These are phyloP conservation scores for Aspergillus incahuasiensis DNA, from an alignment of 495 filamentous ascomycete genomes.

Conservation along the genomic window DNA sequence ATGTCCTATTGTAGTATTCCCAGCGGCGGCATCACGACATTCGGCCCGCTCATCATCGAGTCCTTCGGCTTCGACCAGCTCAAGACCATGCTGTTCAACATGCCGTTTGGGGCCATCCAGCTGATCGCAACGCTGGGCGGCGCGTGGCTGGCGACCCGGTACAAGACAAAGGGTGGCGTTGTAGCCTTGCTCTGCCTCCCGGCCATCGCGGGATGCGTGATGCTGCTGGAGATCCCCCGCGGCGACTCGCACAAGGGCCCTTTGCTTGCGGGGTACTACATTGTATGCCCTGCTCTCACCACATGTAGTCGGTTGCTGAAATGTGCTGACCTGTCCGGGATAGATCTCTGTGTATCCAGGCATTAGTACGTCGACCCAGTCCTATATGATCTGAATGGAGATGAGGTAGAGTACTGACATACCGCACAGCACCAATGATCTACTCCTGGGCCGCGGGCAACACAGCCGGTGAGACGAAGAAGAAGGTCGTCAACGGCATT, in stretches of 20 bases:
- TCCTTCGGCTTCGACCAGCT: slow-evolving; percentile 58
- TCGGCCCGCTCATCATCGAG: slow-evolving; percentile 60
- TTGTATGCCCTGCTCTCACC: slow-evolving; percentile 28
- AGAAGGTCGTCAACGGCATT: slow-evolving; percentile 54
- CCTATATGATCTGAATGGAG: too few relatives aligned
- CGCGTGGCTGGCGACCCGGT: slow-evolving; percentile 48
- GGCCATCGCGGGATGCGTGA: slow-evolving; percentile 52
- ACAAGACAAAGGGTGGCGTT: slow-evolving; percentile 53
- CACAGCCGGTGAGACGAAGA: slow-evolving; percentile 61
- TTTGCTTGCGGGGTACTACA: slow-evolving; percentile 55
- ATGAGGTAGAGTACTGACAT: too few relatives aligned
- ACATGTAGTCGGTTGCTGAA: too few relatives aligned
- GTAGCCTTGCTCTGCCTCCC: slow-evolving; percentile 51
- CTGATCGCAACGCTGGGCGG: slow-evolving; percentile 55
- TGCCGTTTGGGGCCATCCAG: slow-evolving; percentile 60
- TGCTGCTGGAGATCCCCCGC: slow-evolving; percentile 49
- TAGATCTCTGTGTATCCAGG: slow-evolving; percentile 53
- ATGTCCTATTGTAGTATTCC: slow-evolving; percentile 52
- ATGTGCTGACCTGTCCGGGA: slow-evolving; percentile 12
- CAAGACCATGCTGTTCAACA: slow-evolving; percentile 60
- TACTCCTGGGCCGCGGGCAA: slow-evolving; percentile 61
- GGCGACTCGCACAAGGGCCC: slow-evolving; percentile 40
- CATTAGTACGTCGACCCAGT: slow-evolving; percentile 34
- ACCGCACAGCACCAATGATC: slow-evolving; percentile 50
- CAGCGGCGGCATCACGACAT: slow-evolving; percentile 57